Percentiles rank a stretch among this genome's conserved stretches.
Evolutionary conservation across 2,329 filamentous ascomycete species (phyloP).

Genomic region (Cladorrhinum sp.): DNA sequence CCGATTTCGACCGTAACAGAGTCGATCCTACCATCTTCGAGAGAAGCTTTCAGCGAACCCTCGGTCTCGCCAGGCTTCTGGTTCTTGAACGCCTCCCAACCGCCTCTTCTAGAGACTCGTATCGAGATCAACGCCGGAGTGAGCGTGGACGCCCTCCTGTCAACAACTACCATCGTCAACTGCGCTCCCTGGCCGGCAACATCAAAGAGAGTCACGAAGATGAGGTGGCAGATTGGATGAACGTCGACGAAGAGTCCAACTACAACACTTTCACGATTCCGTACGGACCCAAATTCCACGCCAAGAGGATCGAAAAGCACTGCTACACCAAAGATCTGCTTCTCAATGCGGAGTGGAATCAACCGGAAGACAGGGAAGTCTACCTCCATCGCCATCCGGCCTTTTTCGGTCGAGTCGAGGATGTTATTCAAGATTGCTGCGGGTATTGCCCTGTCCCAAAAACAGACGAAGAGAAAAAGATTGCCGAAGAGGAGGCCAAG

Average conservation of each 20-base stretch:
- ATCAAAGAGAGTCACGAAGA: constrained; percentile 76
- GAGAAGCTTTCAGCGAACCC: constrained; percentile 69
- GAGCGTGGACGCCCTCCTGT: constrained; percentile 68
- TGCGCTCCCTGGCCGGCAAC: constrained; percentile 56
- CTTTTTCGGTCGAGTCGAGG: constrained; percentile 73
- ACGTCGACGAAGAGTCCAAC: constrained; percentile 70
- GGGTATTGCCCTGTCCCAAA: constrained; percentile 68
- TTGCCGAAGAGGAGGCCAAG: constrained; percentile 69
- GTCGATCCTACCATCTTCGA: constrained; percentile 87
- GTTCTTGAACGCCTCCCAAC: constrained; percentile 77
- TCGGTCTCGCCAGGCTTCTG: constrained; percentile 74
- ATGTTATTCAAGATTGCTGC: constrained; percentile 79
- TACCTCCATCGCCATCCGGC: constrained; percentile 80
- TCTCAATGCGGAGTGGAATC: constrained; percentile 85
- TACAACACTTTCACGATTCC: constrained; percentile 76
- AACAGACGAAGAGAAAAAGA: constrained; percentile 68
- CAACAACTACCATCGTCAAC: constrained; percentile 36
- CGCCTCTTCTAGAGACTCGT: constrained; percentile 62
- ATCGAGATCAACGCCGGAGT: constrained; percentile 64
- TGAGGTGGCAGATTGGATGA: constrained; percentile 80
- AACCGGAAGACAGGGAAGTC: constrained; percentile 68
- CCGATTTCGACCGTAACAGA: constrained; percentile 67
- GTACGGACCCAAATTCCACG: constrained; percentile 60
- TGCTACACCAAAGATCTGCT: constrained; percentile 78
- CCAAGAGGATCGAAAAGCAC: constrained; percentile 74